These are phyloP conservation scores for Candida silvicultrix DNA, from an alignment of 805 yeast species.

Conservation along the genomic window DNA sequence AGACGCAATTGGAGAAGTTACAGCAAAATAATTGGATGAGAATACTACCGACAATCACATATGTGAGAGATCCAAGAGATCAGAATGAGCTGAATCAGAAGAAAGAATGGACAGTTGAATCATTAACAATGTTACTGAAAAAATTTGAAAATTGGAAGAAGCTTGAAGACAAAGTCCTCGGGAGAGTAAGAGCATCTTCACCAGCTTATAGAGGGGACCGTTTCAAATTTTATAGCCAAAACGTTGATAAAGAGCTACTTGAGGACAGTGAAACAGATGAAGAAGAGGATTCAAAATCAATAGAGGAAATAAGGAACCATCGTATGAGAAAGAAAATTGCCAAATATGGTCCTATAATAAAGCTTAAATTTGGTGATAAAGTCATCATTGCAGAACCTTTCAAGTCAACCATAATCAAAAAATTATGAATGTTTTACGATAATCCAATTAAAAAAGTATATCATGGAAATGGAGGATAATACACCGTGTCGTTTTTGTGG, in stretches of 20 bases:
- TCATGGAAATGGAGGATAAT: no score
- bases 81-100: slow-evolving; percentile 43
- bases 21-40: slow-evolving; percentile 40
- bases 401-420: slow-evolving; percentile 15
- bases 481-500: no score
- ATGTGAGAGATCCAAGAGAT: slow-evolving; percentile 40
- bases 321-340: slow-evolving; percentile 7
- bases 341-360: slow-evolving; percentile 19
- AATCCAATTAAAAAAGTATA: no score
- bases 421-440: no score
- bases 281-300: slow-evolving; percentile 16
- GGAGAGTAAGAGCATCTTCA: slow-evolving; percentile 6
- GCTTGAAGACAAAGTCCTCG: slow-evolving; percentile 18
- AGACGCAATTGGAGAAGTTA: slow-evolving; percentile 34
- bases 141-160: slow-evolving; percentile 17
- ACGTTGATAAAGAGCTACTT: slow-evolving; percentile 15
- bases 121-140: slow-evolving; percentile 23
- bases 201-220: slow-evolving; percentile 2
- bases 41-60: slow-evolving; percentile 40
- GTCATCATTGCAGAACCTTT: slow-evolving; percentile 22
- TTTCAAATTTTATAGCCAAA: slow-evolving; percentile 12
- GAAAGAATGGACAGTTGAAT: slow-evolving; percentile 44
- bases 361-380: slow-evolving; percentile 15
- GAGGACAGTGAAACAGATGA: slow-evolving; percentile 23
- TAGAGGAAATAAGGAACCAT: slow-evolving; percentile 11